Evolutionary conservation across 2,329 filamentous ascomycete genomes (phyloP), one percentile per base, ranked within the genome.

Genomic region (Fusarium torreyae): DNA sequence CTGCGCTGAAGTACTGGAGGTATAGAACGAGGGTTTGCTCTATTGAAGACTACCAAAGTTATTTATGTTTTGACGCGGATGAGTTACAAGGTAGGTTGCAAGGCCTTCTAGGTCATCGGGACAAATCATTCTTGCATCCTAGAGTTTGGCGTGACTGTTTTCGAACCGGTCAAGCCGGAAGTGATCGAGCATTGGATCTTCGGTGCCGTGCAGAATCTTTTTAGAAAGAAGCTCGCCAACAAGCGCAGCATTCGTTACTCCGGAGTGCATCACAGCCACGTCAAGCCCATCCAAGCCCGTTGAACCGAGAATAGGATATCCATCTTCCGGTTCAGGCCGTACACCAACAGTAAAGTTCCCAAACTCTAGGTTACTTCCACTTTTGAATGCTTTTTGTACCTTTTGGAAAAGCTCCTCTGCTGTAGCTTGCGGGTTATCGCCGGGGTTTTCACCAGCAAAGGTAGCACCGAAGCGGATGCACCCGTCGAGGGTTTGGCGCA

Each of bases 241-340:
- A 7, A 66, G 43, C 5, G 63, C 63, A 9, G 49, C 55, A 43
- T 66, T 66, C 7, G 61, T 66, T 4, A 66, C 63, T 2, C 63
- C 61, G 44, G 63, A 66, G 33, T 66, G 63, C 61, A 66, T 66
- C 13, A 56, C 63, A 39, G 61, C 63, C 14, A 66, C 7, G 18
- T n/a, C 56, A 2, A 66, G 22, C 4, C 44, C 61, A 22, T 49
- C 45, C 3, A 66, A 3, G 3, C 61, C 61, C 3, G 63, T 55
- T 17, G 43, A 28, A 40, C 63, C 61, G 48, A 66, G 42, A 50
- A 66, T 61, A 22, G 63, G 61, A 9, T 65, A 24, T 13, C 36
- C 45, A 40, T 66, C 63, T n/a, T 55, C 61, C 0, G 63, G 63
- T 1, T 51, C 5, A 3, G 57, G 55, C 15, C 52, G 15, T 17